phyloP scores from a whole-genome alignment of 352 stramenopile genomes.

The Globisporangium cylindrosporum region DNA sequence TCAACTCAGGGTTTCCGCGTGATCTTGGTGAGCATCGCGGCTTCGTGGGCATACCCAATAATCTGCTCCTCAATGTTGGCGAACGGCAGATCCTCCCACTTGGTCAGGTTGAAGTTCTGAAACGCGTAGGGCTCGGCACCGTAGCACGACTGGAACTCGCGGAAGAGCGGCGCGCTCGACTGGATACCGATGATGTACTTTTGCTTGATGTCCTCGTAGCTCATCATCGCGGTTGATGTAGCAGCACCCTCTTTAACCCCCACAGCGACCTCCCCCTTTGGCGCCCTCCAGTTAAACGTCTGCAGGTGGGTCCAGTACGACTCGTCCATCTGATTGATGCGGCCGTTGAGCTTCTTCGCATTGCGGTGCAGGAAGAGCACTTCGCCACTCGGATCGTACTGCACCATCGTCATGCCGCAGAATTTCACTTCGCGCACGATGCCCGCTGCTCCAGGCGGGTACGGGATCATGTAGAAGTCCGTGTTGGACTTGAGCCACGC shows the following conservation, averaged over 20 bases:
- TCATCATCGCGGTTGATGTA: slow-evolving; percentile 21
- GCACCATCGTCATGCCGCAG: slow-evolving; percentile 76
- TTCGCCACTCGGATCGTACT: slow-evolving; percentile 50
- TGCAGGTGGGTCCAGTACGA: slow-evolving; percentile 46
- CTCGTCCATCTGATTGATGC: slow-evolving; percentile 35
- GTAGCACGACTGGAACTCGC: slow-evolving; percentile 53
- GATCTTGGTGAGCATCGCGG: slow-evolving; percentile 25
- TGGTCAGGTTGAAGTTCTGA: slow-evolving; percentile 42
- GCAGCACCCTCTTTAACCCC: background rate
- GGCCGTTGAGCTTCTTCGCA: slow-evolving; percentile 61
- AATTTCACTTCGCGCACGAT: slow-evolving; percentile 40
- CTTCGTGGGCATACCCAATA: slow-evolving; percentile 51
- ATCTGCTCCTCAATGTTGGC: slow-evolving; percentile 47
- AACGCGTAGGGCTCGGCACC: slow-evolving; percentile 34
- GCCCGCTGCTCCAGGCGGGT: slow-evolving; percentile 42
- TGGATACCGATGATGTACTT: slow-evolving; percentile 49
- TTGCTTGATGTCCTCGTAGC: slow-evolving; percentile 40
- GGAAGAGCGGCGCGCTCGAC: slow-evolving; percentile 36
- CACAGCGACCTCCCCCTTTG: too few relatives aligned
- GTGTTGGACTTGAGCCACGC: slow-evolving; percentile 71
- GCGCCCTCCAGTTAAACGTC: slow-evolving; percentile 34
- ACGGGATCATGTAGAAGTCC: slow-evolving; percentile 60
- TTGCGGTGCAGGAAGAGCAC: slow-evolving; percentile 77
- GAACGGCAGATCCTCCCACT: slow-evolving; percentile 37
- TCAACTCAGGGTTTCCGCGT: background rate